Conservation (phyloP, 441 rosid genomes). For the Corymbia citriodora region DNA sequence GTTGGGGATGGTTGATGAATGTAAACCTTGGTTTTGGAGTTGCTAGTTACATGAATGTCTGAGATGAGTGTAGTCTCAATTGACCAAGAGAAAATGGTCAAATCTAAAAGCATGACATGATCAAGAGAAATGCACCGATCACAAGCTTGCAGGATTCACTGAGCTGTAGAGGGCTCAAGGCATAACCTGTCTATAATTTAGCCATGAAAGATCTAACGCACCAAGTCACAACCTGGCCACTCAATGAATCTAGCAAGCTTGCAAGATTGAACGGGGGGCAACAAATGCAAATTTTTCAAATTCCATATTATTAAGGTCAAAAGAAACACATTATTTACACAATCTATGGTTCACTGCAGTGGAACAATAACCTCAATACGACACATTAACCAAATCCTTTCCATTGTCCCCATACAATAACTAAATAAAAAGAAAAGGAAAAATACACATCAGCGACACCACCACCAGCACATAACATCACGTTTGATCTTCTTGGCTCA, state of each 20-base stretch:
- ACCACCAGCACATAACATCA: too few species aligned
- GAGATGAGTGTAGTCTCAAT: background rate
- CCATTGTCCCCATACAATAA: fast-evolving
- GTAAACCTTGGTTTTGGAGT: background rate
- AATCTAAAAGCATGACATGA: background rate
- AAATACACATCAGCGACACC: too few species aligned
- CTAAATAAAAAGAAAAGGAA: too few species aligned
- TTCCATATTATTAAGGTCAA: too few species aligned
- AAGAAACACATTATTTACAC: fast-evolving
- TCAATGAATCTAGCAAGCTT: background rate
- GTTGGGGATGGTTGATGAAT: background rate
- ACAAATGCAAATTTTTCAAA: too few species aligned
- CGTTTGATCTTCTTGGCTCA: too few species aligned
- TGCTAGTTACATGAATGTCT: background rate
- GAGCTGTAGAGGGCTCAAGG: background rate
- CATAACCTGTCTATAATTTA: background rate
- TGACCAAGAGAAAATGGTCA: background rate
- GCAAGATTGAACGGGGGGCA: too few species aligned
- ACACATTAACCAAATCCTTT: too few species aligned
- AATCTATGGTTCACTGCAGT: too few species aligned
- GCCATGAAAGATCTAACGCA: background rate
- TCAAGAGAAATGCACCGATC: background rate
- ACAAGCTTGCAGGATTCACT: fast-evolving
- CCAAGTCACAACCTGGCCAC: background rate
- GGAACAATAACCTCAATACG: too few species aligned